Base-by-base conservation (phyloP, 1,284 basidiomycete genomes). In the Tremellales sp. region DNA sequence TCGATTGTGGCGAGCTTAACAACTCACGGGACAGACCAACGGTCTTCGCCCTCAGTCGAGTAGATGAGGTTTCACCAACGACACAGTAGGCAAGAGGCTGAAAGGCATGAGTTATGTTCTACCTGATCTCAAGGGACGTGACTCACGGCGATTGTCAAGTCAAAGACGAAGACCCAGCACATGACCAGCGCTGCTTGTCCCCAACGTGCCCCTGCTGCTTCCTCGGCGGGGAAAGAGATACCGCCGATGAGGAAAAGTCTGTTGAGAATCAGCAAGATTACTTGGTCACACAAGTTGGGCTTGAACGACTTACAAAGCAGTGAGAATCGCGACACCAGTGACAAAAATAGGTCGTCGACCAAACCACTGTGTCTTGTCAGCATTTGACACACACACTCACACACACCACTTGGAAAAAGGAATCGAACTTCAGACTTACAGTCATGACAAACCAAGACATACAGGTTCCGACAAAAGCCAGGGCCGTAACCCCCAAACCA, bases 41-140 rank as follows among this genome's bases (percentile, higher is more conserved):
- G 3, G 77, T 74, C 64, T 78, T 78, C 43, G 72, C 67, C 40
- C 75, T 64, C 8, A 75, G 64, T 19, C 74, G 66, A 7, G 71
- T 73, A 17, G 72, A 68, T 0, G 65, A 58, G 21, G 68, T 58
- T 49, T 76, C 75, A 22, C 71, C 70, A n/a, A 75, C 71, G 40
- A 76, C 52, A 45, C 59, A 58, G 56, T 71, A 49, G 5, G 27
- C 46, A 21, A 51, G 24, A 22, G 42, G 57, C 44, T 40, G 19
- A n/a, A n/a, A n/a, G n/a, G 39, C 29, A n/a, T n/a, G n/a, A n/a
- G n/a, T n/a, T n/a, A 6, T 36, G 33, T 6, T 36, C 33, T n/a
- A 17, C 33, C 23, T 22, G 11, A 21, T 23, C 39, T 24, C 4
- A 19, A 12, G 15, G 19, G 4, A 10, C 8, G 44, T 48, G 71